Evolutionary conservation across 2,329 filamentous ascomycete genomes (phyloP).

Genomic region (Chaetomiaceae sp.): DNA sequence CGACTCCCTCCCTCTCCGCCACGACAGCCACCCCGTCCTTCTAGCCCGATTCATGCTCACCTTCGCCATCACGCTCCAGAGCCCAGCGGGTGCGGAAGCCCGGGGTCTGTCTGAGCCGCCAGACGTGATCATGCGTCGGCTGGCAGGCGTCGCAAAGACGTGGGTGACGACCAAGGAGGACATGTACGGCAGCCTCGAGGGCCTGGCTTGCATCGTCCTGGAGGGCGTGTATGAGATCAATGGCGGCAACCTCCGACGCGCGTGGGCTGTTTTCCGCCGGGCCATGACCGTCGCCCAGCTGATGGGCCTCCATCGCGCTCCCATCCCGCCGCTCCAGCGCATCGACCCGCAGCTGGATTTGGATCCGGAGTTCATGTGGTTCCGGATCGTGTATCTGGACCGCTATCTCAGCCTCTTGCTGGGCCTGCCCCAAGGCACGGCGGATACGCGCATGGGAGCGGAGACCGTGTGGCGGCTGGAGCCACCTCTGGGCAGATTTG

Average conservation of each 20-base stretch:
- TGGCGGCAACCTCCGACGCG: constrained; percentile 34
- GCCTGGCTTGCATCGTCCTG: constrained; percentile 37
- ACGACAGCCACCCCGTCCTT: constrained; percentile 28
- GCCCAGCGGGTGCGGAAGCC: constrained; percentile 12
- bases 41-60: constrained; percentile 30
- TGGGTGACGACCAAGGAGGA: constrained; percentile 35
- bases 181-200: constrained; percentile 33
- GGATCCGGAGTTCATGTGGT: constrained; percentile 26
- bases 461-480: neutral
- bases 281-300: constrained; percentile 36
- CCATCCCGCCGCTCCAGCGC: constrained; percentile 13
- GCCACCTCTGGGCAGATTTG: constrained; percentile 24
- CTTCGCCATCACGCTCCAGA: constrained; percentile 28
- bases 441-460: neutral
- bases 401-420: constrained; percentile 31
- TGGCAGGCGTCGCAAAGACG: constrained; percentile 27
- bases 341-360: constrained; percentile 8
- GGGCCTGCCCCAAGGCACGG: constrained; percentile 27
- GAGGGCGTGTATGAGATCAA: constrained; percentile 35
- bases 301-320: constrained; percentile 33
- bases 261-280: constrained; percentile 34
- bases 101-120: constrained; percentile 22
- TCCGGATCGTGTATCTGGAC: constrained; percentile 30
- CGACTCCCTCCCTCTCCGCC: neutral
- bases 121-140: constrained; percentile 26